Conservation (phyloP, 208 protist genomes). For the Trichomonas tenax region DNA sequence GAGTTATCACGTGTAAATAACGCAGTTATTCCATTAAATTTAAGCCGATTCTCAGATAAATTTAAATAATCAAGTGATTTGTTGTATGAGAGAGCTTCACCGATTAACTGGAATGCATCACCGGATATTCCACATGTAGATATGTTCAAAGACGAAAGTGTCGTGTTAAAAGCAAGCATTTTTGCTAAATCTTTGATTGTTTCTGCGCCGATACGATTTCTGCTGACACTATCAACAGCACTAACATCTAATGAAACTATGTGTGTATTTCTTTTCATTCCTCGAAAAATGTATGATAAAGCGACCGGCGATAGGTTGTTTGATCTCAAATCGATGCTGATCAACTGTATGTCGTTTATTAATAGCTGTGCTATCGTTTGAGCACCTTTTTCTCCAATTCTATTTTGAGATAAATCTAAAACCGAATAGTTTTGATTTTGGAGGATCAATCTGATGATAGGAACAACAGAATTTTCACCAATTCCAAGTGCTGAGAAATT, state of each 20-base stretch:
- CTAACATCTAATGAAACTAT: neutral
- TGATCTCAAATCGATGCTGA: neutral
- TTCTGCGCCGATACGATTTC: neutral
- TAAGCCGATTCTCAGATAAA: neutral
- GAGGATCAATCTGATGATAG: neutral
- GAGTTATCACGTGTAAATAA: neutral
- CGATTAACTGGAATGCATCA: neutral
- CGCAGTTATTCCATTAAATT: neutral
- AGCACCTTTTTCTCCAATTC: neutral
- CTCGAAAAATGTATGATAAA: neutral
- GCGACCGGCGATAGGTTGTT: neutral
- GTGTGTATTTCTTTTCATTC: neutral
- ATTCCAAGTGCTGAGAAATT: neutral
- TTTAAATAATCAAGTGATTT: neutral
- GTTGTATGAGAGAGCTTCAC: neutral
- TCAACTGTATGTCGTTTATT: neutral
- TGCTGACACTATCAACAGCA: neutral
- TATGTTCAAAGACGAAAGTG: neutral
- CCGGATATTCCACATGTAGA: neutral
- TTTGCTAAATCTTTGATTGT: neutral
- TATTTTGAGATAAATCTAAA: slow-evolving; percentile 1
- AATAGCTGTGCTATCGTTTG: neutral
- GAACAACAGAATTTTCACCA: neutral
- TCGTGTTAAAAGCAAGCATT: neutral
- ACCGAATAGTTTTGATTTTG: neutral